phyloP scores from a whole-genome alignment of 805 yeast genomes.

The Blastobotrys mokoenaii region DNA sequence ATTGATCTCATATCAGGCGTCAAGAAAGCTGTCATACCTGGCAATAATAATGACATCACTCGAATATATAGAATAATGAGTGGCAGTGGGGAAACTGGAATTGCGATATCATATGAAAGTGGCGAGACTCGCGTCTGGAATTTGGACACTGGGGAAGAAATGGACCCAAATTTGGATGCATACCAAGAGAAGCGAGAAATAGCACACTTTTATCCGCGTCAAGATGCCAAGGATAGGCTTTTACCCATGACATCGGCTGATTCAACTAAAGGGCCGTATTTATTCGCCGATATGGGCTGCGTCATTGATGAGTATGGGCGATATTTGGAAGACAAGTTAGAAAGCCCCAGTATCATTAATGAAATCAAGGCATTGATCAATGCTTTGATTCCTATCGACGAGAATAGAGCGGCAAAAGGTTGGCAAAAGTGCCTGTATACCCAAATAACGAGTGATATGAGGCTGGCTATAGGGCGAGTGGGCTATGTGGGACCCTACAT shows the following conservation, averaged over 20 bases:
- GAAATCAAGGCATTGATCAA: no score
- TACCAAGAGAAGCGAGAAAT: not conserved
- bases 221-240: not conserved
- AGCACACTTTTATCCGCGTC: not conserved
- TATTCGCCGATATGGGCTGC: no score
- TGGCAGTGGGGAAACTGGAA: not conserved
- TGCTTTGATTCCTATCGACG: no score
- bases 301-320: no score
- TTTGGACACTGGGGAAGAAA: conserved; percentile 4
- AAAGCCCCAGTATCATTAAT: no score
- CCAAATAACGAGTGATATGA: no score
- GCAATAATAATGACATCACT: conserved; percentile 7
- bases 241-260: no score
- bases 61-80: not conserved
- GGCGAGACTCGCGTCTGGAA: conserved; percentile 12
- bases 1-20: conserved; percentile 5
- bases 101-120: conserved; percentile 8
- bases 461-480: not conserved
- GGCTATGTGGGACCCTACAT: not conserved
- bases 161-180: not conserved
- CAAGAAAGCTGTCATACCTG: conserved; percentile 7
- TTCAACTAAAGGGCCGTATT: no score
- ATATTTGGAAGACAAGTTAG: no score
- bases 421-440: no score
- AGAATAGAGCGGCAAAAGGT: no score